Evolutionary conservation across 106 monocot genomes (phyloP), one percentile per base, ranked within the genome.

Genomic region (Dendrobium huoshanense): DNA sequence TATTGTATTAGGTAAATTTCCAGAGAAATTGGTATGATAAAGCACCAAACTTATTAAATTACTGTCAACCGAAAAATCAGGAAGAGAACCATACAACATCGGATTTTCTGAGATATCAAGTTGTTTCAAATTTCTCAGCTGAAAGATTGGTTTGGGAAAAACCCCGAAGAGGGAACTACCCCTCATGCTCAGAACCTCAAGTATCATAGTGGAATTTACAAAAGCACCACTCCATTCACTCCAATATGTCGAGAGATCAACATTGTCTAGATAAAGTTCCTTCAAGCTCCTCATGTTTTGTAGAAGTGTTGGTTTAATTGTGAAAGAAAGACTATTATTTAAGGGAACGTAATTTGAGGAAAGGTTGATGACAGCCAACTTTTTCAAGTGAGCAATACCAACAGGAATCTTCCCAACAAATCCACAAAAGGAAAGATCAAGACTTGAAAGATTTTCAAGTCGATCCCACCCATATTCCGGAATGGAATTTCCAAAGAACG

Each of bases 71-170:
- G 72, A 55, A 64, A 90, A 86, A 1, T 80, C 80, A 16, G 88
- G 85, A 56, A 91, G 24, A 8, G 11, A 17, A 25, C 92, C 90
- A 29, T 77, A 51, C 41, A 95, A 85, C 20, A 33, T 55, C 11
- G 54, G 72, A 84, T 95, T 95, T 7, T n/a, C 15, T 0, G 95
- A 84, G 13, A 89, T 29, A 61, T 92, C 85, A 9, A 95, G 80
- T 7, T 8, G 44, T 11, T 41, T 81, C 56, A 95, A 81, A 27
- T 55, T 81, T 10, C 33, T 47, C 0, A 92, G 81, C 9, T 17
- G 15, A 70, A 88, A 88, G 27, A 92, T 73, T 4, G 20, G 20
- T 0, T n/a, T 31, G 0, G 92, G 95, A 40, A 95, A 73, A 37
- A 83, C 87, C 1, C 87, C 89, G 5, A 58, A 67, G 29, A 92